Base-by-base conservation (phyloP, 129 eudicot genomes). In the Gnaphalium uliginosum region DNA sequence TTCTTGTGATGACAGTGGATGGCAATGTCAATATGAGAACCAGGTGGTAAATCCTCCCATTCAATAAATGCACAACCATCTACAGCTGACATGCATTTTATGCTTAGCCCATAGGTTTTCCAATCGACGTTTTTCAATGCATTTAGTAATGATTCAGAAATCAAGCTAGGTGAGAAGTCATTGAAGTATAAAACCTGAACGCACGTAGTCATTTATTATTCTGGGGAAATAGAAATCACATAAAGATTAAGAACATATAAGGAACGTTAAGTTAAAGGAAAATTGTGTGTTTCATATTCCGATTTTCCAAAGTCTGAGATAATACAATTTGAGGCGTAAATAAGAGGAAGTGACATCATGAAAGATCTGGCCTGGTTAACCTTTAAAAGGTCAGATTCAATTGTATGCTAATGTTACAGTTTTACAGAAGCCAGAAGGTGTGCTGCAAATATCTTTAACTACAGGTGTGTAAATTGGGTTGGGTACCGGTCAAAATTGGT, bases 41-140 rank as follows among this genome's bases (percentile, higher is more conserved):
- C 59, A 68, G 78, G 87, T 64, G 96, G 93, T 73, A 94, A 76
- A 83, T 82, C 88, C 69, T 91, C 94, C 99, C 99, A 94, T 81
- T 91, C 92, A 82, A 94, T 85, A 66, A 85, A 58, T 51, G 77
- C 76, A 66, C 73, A 63, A 35, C 87, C 85, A 65, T 87, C 91
- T 78, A 83, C 83, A 57, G 75, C 84, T 6, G 84, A 77, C 68
- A 81, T 68, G 71, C 86, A 82, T 73, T 74, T 84, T 53, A 90
- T 74, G 76, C 66, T 66, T 57, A 91, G 71, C 11, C 99, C 99
- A 56, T 88, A 94, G 54, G 66, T 83, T 82, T 73, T 86, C 99
- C 99, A 94, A 4, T 87, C 86, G 30, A 86, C 81, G 83, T 86
- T 89, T 68, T 74, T 89, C 64, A 94, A 75, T 68, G 87, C 93